Percentiles rank a stretch among this genome's conserved stretches.
Conservation (phyloP, 2,329 filamentous ascomycete species). For the Neophaeococcomyces aloes region DNA sequence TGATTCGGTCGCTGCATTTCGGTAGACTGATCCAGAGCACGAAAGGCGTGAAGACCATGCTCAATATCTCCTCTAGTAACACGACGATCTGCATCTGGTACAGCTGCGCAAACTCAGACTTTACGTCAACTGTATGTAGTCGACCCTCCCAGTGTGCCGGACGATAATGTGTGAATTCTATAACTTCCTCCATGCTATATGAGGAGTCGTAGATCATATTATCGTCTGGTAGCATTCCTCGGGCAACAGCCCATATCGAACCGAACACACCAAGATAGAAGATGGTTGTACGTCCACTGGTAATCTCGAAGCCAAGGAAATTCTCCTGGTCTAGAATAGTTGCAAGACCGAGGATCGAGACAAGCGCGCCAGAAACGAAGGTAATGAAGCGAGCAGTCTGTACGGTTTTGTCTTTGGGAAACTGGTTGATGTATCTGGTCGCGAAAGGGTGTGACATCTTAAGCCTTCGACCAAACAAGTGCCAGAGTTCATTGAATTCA, state of each 20-base stretch:
- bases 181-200: conserved; percentile 76
- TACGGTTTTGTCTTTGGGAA: conserved; percentile 87
- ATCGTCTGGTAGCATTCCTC: conserved; percentile 77
- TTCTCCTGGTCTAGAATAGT: conserved; percentile 84
- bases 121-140: conserved; percentile 89
- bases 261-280: conserved; percentile 83
- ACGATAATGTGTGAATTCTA: conserved; percentile 85
- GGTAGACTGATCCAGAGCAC: conserved; percentile 79
- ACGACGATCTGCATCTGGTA: conserved; percentile 90
- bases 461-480: conserved; percentile 78
- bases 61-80: conserved; percentile 83
- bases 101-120: conserved; percentile 75
- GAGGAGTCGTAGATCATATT: conserved; percentile 85
- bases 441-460: conserved; percentile 95
- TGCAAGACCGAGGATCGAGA: conserved; percentile 71
- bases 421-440: conserved; percentile 85
- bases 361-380: conserved; percentile 77
- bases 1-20: conserved; percentile 78
- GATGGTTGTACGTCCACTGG: conserved; percentile 72
- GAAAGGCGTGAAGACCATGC: conserved; percentile 84
- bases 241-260: conserved; percentile 70
- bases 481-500: conserved; percentile 92
- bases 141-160: conserved; percentile 80
- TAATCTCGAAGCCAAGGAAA: conserved; percentile 86
- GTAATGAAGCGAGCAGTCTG: conserved; percentile 74